Percentiles rank a stretch among this genome's conserved stretches.
Evolutionary conservation across 441 rosid genomes (phyloP).

Genomic region (Capsella rubella): DNA sequence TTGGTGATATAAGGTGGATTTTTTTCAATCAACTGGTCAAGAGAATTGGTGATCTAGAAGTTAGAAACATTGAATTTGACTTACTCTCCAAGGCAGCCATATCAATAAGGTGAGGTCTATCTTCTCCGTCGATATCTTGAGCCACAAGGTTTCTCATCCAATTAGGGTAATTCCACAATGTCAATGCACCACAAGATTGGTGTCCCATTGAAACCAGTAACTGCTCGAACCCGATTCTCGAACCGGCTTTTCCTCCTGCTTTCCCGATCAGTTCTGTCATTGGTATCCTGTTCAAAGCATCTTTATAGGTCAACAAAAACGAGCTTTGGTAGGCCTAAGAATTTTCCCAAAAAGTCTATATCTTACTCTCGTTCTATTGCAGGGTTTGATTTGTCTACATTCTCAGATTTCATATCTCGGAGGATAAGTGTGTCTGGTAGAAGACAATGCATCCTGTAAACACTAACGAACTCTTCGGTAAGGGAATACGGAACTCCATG

Average conservation of each 20-base stretch:
- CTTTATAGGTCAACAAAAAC: constrained; percentile 16
- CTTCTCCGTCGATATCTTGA: constrained; percentile 66
- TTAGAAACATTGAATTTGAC: background rate
- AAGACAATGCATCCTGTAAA: constrained; percentile 73
- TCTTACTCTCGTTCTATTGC: constrained; percentile 51
- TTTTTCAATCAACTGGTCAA: background rate
- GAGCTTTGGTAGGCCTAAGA: background rate
- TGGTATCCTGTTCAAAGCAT: constrained; percentile 50
- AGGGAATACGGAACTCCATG: constrained; percentile 76
- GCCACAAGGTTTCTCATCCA: constrained; percentile 74
- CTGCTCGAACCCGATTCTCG: constrained; percentile 61
- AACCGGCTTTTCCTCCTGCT: constrained; percentile 49
- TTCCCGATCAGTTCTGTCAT: constrained; percentile 62
- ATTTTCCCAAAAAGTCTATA: background rate
- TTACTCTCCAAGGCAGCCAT: constrained; percentile 76
- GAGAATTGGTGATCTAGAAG: constrained; percentile 1
- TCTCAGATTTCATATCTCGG: constrained; percentile 52
- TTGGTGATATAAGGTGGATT: background rate
- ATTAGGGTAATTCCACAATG: constrained; percentile 72
- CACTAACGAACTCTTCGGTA: constrained; percentile 72
- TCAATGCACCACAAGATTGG: constrained; percentile 66
- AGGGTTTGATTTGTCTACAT: constrained; percentile 51
- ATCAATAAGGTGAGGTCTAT: constrained; percentile 60
- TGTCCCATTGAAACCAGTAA: constrained; percentile 71
- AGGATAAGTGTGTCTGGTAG: constrained; percentile 62